Base-by-base conservation (phyloP, 345 rosid genomes). In the Lenwebbia sp. region DNA sequence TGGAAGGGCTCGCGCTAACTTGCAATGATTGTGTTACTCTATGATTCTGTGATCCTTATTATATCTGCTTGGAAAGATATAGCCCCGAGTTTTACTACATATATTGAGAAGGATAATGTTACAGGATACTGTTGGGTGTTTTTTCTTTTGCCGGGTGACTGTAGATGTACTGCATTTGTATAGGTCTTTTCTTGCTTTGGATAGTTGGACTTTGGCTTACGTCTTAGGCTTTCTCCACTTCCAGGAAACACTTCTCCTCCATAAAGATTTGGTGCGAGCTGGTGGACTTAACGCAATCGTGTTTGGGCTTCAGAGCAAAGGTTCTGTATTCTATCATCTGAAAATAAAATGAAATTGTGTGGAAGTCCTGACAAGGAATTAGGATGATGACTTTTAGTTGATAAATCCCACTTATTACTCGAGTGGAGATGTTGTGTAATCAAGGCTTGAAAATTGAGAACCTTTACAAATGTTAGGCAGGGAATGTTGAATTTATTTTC, bases 201-300 rank as follows among this genome's bases (percentile, higher is more conserved):
- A 28, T 12, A 5, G 15, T 85, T 54, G 60, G 54, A 83, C n/a
- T 51, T 52, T 10, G 23, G 47, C 30, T 83, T 22, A 28, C 10
- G 1, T 54, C 44, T 44, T 37, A 54, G 41, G 47, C 62, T 25
- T 83, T 40, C 75, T 65, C 26, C 47, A 54, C 65, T 41, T 28
- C 55, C 58, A 98, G 99, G 99, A 98, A 92, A 98, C 99, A 53
- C 96, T 98, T 88, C 99, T 98, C 88, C 93, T 98, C 65, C 99
- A 98, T 84, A 89, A 94, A 91, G 99, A 95, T 90, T 93, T 96
- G 88, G 96, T 91, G 89, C 86, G 89, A 82, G 89, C 86, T 83
- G 92, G 91, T 83, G 94, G 88, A 81, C 93, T 98, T 82, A 87
- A 92, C 81, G 94, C 93, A 76, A 88, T 98, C 41, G 86, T 91